Evolutionary conservation across 345 rosid species (phyloP).

Genomic region (Erysimum cheiranthoides): DNA sequence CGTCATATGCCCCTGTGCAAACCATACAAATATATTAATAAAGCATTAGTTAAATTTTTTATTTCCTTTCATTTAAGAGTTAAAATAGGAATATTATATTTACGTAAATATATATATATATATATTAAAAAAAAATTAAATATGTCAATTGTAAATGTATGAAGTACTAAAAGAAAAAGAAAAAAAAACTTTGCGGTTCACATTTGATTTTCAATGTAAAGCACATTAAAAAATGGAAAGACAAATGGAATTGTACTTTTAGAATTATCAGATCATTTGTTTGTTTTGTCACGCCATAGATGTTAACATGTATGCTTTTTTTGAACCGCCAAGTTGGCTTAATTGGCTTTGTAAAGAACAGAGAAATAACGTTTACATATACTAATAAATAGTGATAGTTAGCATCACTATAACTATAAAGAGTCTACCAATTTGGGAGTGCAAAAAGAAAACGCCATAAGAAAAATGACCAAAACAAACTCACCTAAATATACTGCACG

Average conservation of each 20-base stretch:
- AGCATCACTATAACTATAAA: not conserved
- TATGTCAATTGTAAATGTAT: not conserved
- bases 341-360: not conserved
- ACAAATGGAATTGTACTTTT: not conserved
- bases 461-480: conserved; percentile 45
- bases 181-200: not conserved
- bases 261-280: not conserved
- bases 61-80: not conserved
- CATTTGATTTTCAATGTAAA: not conserved
- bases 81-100: not conserved
- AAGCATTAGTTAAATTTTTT: not conserved
- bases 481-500: conserved; percentile 53
- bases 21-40: not conserved
- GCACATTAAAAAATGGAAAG: not conserved
- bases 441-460: conserved; percentile 43
- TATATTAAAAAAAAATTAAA: too few relatives aligned
- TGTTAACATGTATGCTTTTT: not conserved
- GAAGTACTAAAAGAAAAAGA: not conserved
- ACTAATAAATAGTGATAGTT: not conserved
- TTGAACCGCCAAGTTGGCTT: not conserved
- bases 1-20: conserved; percentile 81
- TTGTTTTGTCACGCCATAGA: conserved; percentile 7
- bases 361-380: not conserved
- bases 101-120: too few relatives aligned
- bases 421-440: conserved; percentile 31